Base-by-base conservation (phyloP, 257 asterid genomes). In the Nicotiana benthamiana region DNA sequence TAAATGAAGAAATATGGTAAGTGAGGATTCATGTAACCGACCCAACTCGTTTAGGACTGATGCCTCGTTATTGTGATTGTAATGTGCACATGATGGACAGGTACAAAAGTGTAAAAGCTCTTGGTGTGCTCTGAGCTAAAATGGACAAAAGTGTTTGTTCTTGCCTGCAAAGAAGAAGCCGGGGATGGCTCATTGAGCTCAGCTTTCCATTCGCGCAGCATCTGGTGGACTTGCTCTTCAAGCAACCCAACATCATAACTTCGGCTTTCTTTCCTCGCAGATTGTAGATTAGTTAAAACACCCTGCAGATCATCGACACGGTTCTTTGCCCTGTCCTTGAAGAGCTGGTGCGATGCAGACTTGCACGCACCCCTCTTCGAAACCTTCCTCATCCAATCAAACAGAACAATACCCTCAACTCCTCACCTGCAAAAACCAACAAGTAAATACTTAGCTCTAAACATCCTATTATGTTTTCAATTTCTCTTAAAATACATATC, bases 231-330 rank as follows among this genome's bases (percentile, higher is more conserved):
- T 88, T 96, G 99, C 90, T 94, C 99, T 86, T 96, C 99, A 59
- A 94, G 97, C 86, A 96, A 82, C 9, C 92, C 91, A 77, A 84
- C 95, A 80, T 96, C 98, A 51, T 83, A 82, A 6, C 88, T 53
- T 32, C 99, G 96, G 84, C 99, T 92, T 84, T 96, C 99, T 87
- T 92, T 92, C 93, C 97, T 88, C 18, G 97, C 97, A 64, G 94
- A 90, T 79, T 90, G 98, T 78, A 92, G 92, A 88, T 91, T 92
- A 20, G 88, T 89, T 83, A 96, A 89, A 87, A 96, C 91, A 26
- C 99, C 98, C 86, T 92, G 97, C 65, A 96, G 93, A 92, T 96
- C 99, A 90, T 92, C 99, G 20, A 96, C 97, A 1, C 97, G 97
- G 70, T 91, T 91, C 90, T 94, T 96, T 1, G 97, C 99, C 79